These are phyloP conservation scores for Baorangia bicolor DNA, from an alignment of 768 basidiomycete species.

Conservation along the genomic window DNA sequence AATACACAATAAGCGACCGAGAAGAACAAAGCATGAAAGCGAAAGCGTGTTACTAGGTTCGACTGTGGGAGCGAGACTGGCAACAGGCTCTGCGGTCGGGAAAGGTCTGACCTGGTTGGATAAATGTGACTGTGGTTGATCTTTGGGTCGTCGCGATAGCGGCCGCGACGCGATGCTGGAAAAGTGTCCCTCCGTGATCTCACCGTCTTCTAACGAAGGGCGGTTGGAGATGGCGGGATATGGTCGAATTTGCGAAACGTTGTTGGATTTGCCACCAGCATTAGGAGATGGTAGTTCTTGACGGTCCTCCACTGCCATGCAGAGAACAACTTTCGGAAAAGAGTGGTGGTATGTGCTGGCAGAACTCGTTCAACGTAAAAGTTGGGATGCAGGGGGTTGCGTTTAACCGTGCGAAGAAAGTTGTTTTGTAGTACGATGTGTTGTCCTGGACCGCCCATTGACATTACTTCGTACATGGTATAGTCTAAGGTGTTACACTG, in stretches of 20 bases:
- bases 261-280: neutral
- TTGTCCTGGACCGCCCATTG: too few relatives aligned
- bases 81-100: neutral
- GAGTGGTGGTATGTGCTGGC: neutral
- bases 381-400: too few relatives aligned
- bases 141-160: neutral
- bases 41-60: conserved; percentile 9
- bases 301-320: neutral
- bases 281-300: neutral
- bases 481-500: too few relatives aligned
- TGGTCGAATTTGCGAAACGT: neutral
- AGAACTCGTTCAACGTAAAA: neutral
- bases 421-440: too few relatives aligned
- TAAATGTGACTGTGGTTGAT: neutral
- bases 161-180: neutral
- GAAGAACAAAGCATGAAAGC: neutral
- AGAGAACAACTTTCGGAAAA: neutral
- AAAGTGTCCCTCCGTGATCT: conserved; percentile 17
- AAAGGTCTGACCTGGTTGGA: neutral
- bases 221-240: neutral
- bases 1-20: neutral
- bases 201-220: conserved; percentile 21
- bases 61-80: neutral
- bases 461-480: too few relatives aligned
- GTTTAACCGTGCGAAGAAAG: too few relatives aligned